These are phyloP conservation scores for Mucor velutinosus DNA, from an alignment of 371 early-diverging fungal species.

Conservation along the genomic window DNA sequence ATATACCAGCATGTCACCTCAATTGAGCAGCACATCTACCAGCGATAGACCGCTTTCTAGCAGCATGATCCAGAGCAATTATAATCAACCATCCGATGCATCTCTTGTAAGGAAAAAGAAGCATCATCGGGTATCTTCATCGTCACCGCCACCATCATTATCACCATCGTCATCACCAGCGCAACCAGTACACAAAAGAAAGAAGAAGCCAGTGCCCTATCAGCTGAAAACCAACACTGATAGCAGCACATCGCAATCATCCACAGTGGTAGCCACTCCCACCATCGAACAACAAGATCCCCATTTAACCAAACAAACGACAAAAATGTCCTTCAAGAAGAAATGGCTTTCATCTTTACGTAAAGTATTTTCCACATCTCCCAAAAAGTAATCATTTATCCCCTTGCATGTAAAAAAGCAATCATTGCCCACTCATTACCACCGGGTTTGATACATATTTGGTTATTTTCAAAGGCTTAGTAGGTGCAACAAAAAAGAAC, in stretches of 20 bases:
- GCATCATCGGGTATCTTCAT: background rate
- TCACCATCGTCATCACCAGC: background rate
- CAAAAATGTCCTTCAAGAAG: background rate
- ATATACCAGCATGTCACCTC: conserved; percentile 9
- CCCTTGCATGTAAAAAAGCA: background rate
- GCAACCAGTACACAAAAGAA: background rate
- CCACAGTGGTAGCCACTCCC: background rate
- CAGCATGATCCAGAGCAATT: background rate
- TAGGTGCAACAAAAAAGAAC: background rate
- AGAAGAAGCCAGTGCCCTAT: background rate
- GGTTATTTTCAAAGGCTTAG: conserved; percentile 3
- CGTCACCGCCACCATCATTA: background rate
- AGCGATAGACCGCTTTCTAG: background rate
- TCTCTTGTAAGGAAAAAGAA: background rate
- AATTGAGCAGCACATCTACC: background rate
- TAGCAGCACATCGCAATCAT: background rate
- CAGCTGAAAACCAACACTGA: background rate
- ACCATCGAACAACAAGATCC: background rate
- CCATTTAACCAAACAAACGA: background rate
- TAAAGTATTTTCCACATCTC: background rate
- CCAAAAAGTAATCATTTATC: conserved; percentile 1
- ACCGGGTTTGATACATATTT: conserved; percentile 13
- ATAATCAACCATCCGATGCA: background rate
- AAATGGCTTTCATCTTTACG: conserved; percentile 8
- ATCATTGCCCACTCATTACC: background rate